Percentiles rank a stretch among this genome's conserved stretches.
Conservation (phyloP, 345 rosid species). For the Pistacia atlantica region DNA sequence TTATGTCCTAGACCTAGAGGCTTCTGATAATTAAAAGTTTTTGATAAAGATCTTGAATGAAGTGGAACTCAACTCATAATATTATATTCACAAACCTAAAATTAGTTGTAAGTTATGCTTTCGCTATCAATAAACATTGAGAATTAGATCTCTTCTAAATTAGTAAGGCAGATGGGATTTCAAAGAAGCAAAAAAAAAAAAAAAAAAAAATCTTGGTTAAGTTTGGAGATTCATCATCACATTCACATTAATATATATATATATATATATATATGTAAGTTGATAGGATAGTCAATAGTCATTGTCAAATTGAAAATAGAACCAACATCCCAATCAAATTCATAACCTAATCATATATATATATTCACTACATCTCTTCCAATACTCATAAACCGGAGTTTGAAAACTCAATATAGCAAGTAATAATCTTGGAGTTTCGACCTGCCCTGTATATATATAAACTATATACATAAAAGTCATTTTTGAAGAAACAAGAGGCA, state of each 20-base stretch:
- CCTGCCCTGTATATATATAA: neutral
- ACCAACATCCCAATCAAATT: neutral
- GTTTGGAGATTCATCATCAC: too few relatives aligned
- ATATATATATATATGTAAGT: neutral
- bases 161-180: neutral
- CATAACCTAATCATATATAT: neutral
- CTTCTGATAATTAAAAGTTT: neutral
- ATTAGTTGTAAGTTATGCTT: neutral
- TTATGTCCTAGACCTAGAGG: neutral
- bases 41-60: neutral
- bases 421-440: too few relatives aligned
- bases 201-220: neutral
- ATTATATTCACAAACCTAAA: too few relatives aligned
- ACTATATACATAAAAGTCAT: too few relatives aligned
- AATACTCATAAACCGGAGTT: neutral
- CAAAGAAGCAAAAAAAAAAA: neutral
- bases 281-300: neutral
- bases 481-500: too few relatives aligned
- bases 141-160: too few relatives aligned
- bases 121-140: neutral
- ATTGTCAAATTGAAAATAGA: conserved; percentile 1
- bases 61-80: neutral
- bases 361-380: neutral
- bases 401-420: neutral
- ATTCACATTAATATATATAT: neutral